Evolutionary conservation across 2,329 filamentous ascomycete genomes (phyloP).

Genomic region (Pseudocercospora ulei): DNA sequence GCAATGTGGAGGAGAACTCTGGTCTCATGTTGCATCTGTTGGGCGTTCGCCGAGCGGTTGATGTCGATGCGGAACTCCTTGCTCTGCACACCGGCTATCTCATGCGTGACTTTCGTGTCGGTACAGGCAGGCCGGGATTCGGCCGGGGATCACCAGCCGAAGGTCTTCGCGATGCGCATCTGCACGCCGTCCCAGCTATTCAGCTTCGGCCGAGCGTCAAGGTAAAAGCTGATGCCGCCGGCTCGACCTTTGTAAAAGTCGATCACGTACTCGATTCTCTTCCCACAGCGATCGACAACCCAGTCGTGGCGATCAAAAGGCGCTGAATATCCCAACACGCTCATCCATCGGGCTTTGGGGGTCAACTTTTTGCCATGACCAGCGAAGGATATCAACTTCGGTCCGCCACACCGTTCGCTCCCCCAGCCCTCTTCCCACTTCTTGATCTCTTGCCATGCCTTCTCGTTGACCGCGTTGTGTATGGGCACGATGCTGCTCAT

Average conservation of each 20-base stretch:
- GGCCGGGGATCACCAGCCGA: slow-evolving; percentile 27
- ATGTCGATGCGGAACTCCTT: background rate
- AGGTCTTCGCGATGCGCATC: slow-evolving; percentile 41
- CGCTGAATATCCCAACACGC: slow-evolving; percentile 67
- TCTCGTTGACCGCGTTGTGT: slow-evolving; percentile 96
- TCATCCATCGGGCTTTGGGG: slow-evolving; percentile 73
- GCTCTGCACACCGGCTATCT: background rate
- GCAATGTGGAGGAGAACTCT: too few species aligned
- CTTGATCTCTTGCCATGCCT: slow-evolving; percentile 86
- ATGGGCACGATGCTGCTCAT: slow-evolving; percentile 92
- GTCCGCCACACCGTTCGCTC: slow-evolving; percentile 61
- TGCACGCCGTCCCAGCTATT: slow-evolving; percentile 54
- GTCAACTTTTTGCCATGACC: slow-evolving; percentile 58
- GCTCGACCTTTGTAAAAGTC: slow-evolving; percentile 81
- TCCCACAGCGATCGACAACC: slow-evolving; percentile 86
- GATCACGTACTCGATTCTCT: slow-evolving; percentile 84
- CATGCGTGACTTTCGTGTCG: slow-evolving; percentile 1
- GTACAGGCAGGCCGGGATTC: too few species aligned
- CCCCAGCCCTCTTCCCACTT: slow-evolving; percentile 67
- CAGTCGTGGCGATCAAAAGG: slow-evolving; percentile 97
- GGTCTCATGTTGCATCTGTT: too few species aligned
- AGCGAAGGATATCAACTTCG: slow-evolving; percentile 71
- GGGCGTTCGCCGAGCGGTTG: too few species aligned
- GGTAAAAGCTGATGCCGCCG: slow-evolving; percentile 48
- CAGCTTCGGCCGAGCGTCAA: slow-evolving; percentile 57